Evolutionary conservation across 1,139 yeast genomes (phyloP), one percentile per base, ranked within the genome.

Genomic region (Diutina rugosa): DNA sequence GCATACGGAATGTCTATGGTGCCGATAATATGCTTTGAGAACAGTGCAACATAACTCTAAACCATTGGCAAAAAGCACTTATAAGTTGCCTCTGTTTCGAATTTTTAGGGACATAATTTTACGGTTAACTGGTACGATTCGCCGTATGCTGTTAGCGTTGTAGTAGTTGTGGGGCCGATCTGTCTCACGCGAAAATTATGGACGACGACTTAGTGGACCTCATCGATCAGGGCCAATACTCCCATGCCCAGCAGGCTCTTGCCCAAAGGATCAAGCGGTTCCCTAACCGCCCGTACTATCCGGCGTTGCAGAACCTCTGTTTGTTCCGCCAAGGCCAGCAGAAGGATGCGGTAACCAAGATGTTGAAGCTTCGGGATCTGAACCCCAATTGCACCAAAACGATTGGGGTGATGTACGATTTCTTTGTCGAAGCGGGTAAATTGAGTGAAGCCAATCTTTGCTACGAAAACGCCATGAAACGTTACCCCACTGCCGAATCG

Each of bases 401-500:
- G 8, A 30, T 49, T 10, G 53, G 53, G 8, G 28, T 49, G 16
- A 30, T 49, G 44, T 49, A 49, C 21, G 88, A 85, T 60, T 74
- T 79, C 2, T 65, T 69, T 59, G 63, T 62, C 30, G 65, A 61
- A 4, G 41, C 44, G 7, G 44, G 44, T 6, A 38, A 38, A 8
- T 9, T 21, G 8, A 30, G n/a, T 8, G 79, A 72, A 49, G 72
- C 80, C 6, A 67, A 69, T 49, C 72, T 69, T 41, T 72, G 81
- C 3, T 84, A 77, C 64, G 90, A 84, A 61, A 73, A 73, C 57
- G 81, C 84, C 2, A 74, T 80, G 48, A 80, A 80, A 62, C 80
- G 77, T 62, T 80, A 78, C 61, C 84, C 87, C 1, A 73, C 76
- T 56, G 55, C 55, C 4, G 62, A 61, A 16, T 18, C 28, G 14